Percentiles rank a stretch among this genome's conserved stretches.
These are phyloP conservation scores for Mallotus repandus DNA, from an alignment of 441 rosid species.

Conservation along the genomic window DNA sequence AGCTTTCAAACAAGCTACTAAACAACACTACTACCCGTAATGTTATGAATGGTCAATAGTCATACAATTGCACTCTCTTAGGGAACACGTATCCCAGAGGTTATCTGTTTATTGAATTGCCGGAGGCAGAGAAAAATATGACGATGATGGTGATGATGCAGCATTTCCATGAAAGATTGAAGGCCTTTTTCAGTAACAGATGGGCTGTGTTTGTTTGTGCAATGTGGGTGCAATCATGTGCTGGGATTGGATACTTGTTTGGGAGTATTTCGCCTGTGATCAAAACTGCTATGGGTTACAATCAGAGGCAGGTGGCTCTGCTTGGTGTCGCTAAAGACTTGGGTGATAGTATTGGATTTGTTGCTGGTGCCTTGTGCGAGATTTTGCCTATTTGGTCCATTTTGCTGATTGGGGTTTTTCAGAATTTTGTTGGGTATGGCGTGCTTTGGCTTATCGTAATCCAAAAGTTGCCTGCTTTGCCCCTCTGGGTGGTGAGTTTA, in stretches of 20 bases:
- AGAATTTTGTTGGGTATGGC: conserved; percentile 69
- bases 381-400: conserved; percentile 59
- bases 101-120: background rate
- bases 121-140: background rate
- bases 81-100: too few species aligned
- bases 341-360: conserved; percentile 68
- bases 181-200: conserved; percentile 48
- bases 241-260: conserved; percentile 75
- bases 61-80: too few species aligned
- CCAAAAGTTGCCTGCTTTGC: conserved; percentile 46
- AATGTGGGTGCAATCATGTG: conserved; percentile 78
- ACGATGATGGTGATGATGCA: conserved; percentile 15
- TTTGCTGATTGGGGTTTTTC: conserved; percentile 55
- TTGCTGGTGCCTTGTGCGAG: conserved; percentile 62
- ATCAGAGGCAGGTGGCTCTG: conserved; percentile 68
- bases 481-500: conserved; percentile 78
- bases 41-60: too few species aligned
- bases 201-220: conserved; percentile 76
- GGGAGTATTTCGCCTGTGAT: conserved; percentile 85
- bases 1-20: too few species aligned
- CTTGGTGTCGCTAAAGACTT: conserved; percentile 80
- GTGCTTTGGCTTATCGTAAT: conserved; percentile 68
- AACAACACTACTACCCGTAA: too few species aligned
- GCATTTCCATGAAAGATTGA: conserved; percentile 21
- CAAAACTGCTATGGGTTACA: conserved; percentile 60